These are phyloP conservation scores for Carex parvula DNA, from an alignment of 176 grass and related monocot species.

Conservation along the genomic window DNA sequence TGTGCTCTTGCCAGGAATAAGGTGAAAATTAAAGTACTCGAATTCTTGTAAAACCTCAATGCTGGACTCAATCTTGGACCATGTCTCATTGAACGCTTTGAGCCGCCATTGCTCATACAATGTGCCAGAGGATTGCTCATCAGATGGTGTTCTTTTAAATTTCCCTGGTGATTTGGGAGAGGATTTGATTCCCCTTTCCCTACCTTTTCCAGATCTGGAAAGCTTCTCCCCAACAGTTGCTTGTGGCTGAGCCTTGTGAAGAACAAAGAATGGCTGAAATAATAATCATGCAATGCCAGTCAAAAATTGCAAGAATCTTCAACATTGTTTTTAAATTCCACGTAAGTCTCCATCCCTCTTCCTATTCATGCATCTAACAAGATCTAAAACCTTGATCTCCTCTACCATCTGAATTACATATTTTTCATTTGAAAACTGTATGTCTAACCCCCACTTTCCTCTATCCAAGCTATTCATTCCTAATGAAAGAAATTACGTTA, in stretches of 20 bases:
- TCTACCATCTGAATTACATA: neutral
- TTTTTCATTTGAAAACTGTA: neutral
- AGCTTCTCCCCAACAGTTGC: conserved; percentile 18
- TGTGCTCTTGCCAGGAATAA: neutral
- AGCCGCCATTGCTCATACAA: conserved; percentile 45
- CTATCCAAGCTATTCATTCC: neutral
- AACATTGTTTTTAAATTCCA: neutral
- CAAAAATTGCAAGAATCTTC: neutral
- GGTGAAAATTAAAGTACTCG: neutral
- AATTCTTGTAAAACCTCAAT: conserved; percentile 41
- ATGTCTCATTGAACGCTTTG: conserved; percentile 55
- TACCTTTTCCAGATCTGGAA: conserved; percentile 31
- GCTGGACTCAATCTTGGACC: conserved; percentile 76
- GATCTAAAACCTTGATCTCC: neutral
- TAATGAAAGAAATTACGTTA: neutral
- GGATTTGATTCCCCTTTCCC: conserved; percentile 22
- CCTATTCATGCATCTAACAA: neutral
- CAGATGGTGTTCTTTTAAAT: neutral
- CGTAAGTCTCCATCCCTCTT: neutral
- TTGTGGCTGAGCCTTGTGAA: conserved; percentile 45
- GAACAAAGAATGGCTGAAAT: conserved; percentile 69
- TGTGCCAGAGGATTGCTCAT: conserved; percentile 8
- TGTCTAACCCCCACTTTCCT: neutral
- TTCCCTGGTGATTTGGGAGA: conserved; percentile 43
- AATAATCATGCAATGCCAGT: neutral